Percentiles rank a stretch among this genome's conserved stretches.
Conservation (phyloP, 176 grass and related monocot species). For the Carex pumila region DNA sequence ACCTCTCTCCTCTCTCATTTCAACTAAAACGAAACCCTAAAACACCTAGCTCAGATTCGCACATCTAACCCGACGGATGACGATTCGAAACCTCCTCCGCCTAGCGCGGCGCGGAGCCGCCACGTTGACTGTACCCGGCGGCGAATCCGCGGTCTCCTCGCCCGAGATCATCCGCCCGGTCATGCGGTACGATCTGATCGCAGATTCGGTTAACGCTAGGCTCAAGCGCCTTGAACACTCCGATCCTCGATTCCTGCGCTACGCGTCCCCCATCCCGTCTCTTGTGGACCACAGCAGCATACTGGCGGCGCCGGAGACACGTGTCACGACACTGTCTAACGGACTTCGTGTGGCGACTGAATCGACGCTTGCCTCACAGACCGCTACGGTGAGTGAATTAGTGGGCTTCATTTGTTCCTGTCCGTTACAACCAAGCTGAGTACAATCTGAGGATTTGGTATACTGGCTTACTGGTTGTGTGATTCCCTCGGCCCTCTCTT, state of each 20-base stretch:
- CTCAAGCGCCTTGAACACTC: slow-evolving; percentile 68
- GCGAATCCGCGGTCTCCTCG: slow-evolving; percentile 17
- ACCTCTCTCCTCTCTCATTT: neutral
- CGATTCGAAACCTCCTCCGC: slow-evolving; percentile 53
- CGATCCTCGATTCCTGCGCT: slow-evolving; percentile 92
- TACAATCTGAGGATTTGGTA: neutral
- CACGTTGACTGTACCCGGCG: slow-evolving; percentile 24
- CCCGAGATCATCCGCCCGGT: slow-evolving; percentile 27
- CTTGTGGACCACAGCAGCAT: slow-evolving; percentile 70
- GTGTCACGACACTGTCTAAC: slow-evolving; percentile 72
- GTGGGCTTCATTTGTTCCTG: neutral
- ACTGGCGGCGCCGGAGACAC: slow-evolving; percentile 71
- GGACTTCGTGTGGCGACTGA: slow-evolving; percentile 91
- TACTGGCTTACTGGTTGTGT: neutral
- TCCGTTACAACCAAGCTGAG: neutral
- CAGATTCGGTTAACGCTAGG: slow-evolving; percentile 48
- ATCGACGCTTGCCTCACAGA: slow-evolving; percentile 56
- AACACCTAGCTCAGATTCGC: slow-evolving; percentile 8
- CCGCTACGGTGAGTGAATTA: slow-evolving; percentile 48
- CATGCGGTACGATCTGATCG: slow-evolving; percentile 69
- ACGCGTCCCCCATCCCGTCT: slow-evolving; percentile 65
- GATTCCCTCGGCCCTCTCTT: neutral
- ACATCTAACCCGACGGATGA: slow-evolving; percentile 4
- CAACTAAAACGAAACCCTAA: slow-evolving; percentile 25
- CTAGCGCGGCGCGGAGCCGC: slow-evolving; percentile 34